These are phyloP conservation scores for Cryptosporidium muris DNA, from an alignment of 169 alveolate species.

Conservation along the genomic window DNA sequence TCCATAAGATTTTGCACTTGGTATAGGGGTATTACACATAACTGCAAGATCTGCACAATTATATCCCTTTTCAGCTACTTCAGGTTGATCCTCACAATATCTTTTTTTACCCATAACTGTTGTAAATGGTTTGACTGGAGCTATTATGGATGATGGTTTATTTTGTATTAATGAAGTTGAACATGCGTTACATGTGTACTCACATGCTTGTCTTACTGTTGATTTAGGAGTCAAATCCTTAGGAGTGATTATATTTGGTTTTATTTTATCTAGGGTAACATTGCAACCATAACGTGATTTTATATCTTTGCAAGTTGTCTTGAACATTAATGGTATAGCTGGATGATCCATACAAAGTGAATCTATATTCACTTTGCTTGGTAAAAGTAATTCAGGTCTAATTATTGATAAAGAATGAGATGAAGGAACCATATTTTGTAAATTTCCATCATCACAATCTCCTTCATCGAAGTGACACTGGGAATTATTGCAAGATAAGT, in stretches of 20 bases:
- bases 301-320: constrained; percentile 20
- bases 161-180: background rate
- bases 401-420: background rate
- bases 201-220: background rate
- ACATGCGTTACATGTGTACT: background rate
- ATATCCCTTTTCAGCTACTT: constrained; percentile 36
- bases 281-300: constrained; percentile 14
- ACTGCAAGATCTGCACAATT: constrained; percentile 62
- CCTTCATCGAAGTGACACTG: constrained; percentile 77
- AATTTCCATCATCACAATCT: constrained; percentile 70
- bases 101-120: constrained; percentile 19
- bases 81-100: constrained; percentile 60
- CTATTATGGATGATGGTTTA: background rate
- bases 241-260: background rate
- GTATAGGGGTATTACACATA: constrained; percentile 38
- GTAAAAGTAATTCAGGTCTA: background rate
- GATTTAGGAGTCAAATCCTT: background rate
- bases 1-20: constrained; percentile 45
- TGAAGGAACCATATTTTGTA: background rate
- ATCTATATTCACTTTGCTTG: background rate
- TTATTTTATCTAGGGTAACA: constrained; percentile 5
- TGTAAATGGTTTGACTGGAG: constrained; percentile 9
- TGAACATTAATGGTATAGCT: background rate
- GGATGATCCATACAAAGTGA: constrained; percentile 1
- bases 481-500: constrained; percentile 74